phyloP scores from a whole-genome alignment of 2,329 filamentous ascomycete genomes.

The Sphaceloma murrayae region DNA sequence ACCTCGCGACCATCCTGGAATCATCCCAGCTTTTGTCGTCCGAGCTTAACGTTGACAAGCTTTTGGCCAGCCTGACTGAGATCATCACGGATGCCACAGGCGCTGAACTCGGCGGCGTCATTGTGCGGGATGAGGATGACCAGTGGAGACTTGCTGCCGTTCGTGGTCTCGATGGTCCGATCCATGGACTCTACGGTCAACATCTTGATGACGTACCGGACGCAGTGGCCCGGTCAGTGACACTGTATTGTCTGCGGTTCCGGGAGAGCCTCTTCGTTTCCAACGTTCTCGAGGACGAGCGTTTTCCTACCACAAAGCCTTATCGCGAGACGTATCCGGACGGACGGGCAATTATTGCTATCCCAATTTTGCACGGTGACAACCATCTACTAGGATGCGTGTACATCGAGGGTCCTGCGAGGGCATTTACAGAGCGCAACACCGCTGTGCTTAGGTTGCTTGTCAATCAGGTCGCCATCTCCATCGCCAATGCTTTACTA shows the following conservation, averaged over 20 bases:
- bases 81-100: slow-evolving; percentile 72
- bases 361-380: slow-evolving; percentile 65
- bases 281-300: slow-evolving; percentile 64
- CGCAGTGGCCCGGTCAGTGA: slow-evolving; percentile 64
- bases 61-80: slow-evolving; percentile 71
- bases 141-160: slow-evolving; percentile 65
- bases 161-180: slow-evolving; percentile 57
- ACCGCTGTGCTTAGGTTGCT: slow-evolving; percentile 51
- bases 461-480: slow-evolving; percentile 65
- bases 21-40: slow-evolving; percentile 74
- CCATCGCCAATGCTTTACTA: slow-evolving; percentile 53
- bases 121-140: slow-evolving; percentile 58
- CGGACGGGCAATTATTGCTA: slow-evolving; percentile 67
- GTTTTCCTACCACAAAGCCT: slow-evolving; percentile 52
- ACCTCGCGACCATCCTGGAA: slow-evolving; percentile 66
- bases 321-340: slow-evolving; percentile 60
- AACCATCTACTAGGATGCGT: slow-evolving; percentile 62
- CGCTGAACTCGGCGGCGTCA: slow-evolving; percentile 62
- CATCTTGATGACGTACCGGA: slow-evolving; percentile 54
- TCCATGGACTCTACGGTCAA: slow-evolving; percentile 42
- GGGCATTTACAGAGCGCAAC: slow-evolving; percentile 64
- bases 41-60: slow-evolving; percentile 62
- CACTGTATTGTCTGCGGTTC: slow-evolving; percentile 68
- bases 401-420: slow-evolving; percentile 65
- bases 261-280: slow-evolving; percentile 64